Percentiles rank a stretch among this genome's conserved stretches.
phyloP scores from a whole-genome alignment of 2,329 filamentous ascomycete species.

The Rutstroemia sp. region DNA sequence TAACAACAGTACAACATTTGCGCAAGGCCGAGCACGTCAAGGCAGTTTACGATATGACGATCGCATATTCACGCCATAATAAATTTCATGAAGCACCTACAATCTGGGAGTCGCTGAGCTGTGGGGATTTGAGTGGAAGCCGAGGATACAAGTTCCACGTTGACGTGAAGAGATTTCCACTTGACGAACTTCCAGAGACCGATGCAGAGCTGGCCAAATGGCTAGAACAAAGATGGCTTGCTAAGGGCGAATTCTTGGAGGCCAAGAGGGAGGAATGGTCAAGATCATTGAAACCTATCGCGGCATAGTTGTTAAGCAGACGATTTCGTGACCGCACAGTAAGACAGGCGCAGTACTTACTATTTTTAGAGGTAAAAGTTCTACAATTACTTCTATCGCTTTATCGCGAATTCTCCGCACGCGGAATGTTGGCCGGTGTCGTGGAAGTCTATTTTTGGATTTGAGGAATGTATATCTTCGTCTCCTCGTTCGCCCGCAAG shows the following conservation, averaged over 20 bases:
- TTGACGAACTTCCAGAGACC: conserved; percentile 40
- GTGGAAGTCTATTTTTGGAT: no score
- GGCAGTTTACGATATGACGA: conserved; percentile 48
- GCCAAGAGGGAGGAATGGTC: conserved; percentile 36
- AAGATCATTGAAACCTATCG: conserved; percentile 5
- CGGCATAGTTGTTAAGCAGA: conserved; percentile 1
- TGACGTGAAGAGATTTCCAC: conserved; percentile 40
- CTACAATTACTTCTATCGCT: no score
- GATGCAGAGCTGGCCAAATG: conserved; percentile 43
- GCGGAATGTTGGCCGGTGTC: no score
- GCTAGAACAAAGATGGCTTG: conserved; percentile 46
- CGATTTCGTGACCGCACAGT: background rate
- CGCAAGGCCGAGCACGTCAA: conserved; percentile 42
- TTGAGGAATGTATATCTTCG: no score
- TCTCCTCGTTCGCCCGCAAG: no score
- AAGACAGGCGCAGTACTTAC: background rate
- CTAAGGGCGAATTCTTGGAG: conserved; percentile 46
- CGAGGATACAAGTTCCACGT: conserved; percentile 42
- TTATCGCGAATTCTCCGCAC: no score
- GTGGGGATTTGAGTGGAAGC: conserved; percentile 33
- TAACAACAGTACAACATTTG: conserved; percentile 50
- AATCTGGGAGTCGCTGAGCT: conserved; percentile 46
- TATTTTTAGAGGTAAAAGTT: no score
- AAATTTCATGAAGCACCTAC: conserved; percentile 40
- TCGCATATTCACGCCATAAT: conserved; percentile 41